Evolutionary conservation across 2,329 filamentous ascomycete genomes (phyloP).

Genomic region (Teratosphaeria nubilosa): DNA sequence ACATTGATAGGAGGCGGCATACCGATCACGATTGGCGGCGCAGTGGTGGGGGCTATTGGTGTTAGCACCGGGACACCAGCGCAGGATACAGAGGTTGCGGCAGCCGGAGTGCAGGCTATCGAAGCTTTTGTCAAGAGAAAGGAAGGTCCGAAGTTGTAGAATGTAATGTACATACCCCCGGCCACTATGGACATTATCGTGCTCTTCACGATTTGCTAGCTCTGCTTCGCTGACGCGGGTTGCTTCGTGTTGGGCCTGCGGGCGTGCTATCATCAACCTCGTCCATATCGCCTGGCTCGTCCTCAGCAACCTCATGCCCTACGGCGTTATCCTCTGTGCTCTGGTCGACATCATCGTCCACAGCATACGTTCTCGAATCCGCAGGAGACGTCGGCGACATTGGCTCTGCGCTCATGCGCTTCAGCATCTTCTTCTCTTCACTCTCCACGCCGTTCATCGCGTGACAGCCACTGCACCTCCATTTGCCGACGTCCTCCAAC

Average conservation of each 20-base stretch:
- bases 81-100: slow-evolving; percentile 45
- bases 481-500: slow-evolving; percentile 69
- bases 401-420: slow-evolving; percentile 40
- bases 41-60: slow-evolving; percentile 44
- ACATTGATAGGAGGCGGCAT: slow-evolving; percentile 45
- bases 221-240: not conserved
- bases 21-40: slow-evolving; percentile 40
- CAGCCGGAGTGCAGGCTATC: slow-evolving; percentile 42
- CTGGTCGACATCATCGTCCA: not conserved
- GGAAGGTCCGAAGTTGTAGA: slow-evolving; percentile 29
- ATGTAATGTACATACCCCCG: not conserved
- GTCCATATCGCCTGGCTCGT: not conserved
- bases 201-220: slow-evolving; percentile 1
- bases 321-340: not conserved
- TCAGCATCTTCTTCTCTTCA: slow-evolving; percentile 62
- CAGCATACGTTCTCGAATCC: not conserved
- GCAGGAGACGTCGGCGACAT: slow-evolving; percentile 4
- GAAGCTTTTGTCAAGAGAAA: slow-evolving; percentile 24
- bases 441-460: slow-evolving; percentile 72
- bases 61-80: slow-evolving; percentile 45
- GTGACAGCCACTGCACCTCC: slow-evolving; percentile 82
- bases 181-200: not conserved
- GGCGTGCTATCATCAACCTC: not conserved
- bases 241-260: not conserved
- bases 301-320: not conserved